Percentiles rank a stretch among this genome's conserved stretches.
Evolutionary conservation across 177 flowering plant species (phyloP).

Genomic region (Vitis hybrid): DNA sequence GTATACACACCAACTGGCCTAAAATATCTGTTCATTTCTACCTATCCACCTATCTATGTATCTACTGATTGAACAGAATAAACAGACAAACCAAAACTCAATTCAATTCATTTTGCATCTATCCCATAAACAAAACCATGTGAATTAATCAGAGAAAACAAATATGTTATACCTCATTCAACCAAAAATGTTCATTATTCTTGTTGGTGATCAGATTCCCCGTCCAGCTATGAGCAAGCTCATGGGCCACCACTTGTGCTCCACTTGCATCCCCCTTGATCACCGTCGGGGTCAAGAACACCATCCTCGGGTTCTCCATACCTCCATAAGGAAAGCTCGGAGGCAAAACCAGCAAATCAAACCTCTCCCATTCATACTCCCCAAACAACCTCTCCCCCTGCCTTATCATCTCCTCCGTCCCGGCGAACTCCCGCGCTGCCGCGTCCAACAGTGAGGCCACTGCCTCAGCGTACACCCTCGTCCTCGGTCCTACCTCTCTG

Average conservation of each 20-base stretch:
- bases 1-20: no score
- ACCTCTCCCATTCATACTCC: slow-evolving; percentile 89
- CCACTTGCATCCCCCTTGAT: slow-evolving; percentile 88
- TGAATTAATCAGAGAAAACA: neutral
- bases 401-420: slow-evolving; percentile 87
- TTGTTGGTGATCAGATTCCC: slow-evolving; percentile 94
- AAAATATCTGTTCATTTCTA: no score
- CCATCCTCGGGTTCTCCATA: slow-evolving; percentile 98
- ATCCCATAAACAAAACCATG: no score
- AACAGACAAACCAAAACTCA: no score
- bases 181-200: slow-evolving; percentile 91
- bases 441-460: slow-evolving; percentile 57
- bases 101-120: no score
- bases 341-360: slow-evolving; percentile 88
- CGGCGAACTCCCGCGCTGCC: slow-evolving; percentile 83
- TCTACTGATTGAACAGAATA: no score
- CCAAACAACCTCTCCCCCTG: slow-evolving; percentile 93
- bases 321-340: slow-evolving; percentile 98
- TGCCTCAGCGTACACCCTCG: slow-evolving; percentile 75
- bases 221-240: slow-evolving; percentile 99
- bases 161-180: slow-evolving; percentile 75
- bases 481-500: slow-evolving; percentile 87
- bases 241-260: slow-evolving; percentile 93
- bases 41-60: no score
- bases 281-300: slow-evolving; percentile 91